Evolutionary conservation across 495 filamentous ascomycete genomes (phyloP).

Genomic region (Talaromyces proteolyticus): DNA sequence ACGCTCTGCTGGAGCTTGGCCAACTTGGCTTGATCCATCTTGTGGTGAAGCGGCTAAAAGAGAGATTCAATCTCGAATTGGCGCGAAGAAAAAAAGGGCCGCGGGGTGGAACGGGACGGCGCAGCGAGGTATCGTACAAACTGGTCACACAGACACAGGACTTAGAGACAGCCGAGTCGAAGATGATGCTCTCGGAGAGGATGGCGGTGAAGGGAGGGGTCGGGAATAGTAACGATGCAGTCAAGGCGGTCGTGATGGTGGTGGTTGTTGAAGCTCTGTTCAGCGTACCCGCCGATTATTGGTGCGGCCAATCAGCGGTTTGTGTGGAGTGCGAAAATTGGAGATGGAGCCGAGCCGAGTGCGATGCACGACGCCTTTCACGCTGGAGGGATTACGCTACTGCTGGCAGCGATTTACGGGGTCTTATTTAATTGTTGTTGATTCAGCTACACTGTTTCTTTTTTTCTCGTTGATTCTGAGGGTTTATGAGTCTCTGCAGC

Average conservation of each 20-base stretch:
- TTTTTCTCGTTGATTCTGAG: not conserved
- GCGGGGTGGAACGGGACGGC: not conserved
- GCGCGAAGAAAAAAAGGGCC: not conserved
- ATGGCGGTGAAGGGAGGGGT: too few species aligned
- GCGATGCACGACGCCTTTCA: too few species aligned
- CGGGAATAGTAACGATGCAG: not conserved
- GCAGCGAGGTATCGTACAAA: not conserved
- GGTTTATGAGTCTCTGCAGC: not conserved
- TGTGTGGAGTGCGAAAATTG: slow-evolving; percentile 14
- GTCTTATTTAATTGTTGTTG: too few species aligned
- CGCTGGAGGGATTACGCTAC: not conserved
- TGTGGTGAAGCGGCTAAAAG: slow-evolving; percentile 16
- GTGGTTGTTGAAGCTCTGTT: slow-evolving; percentile 10
- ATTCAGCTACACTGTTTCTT: too few species aligned
- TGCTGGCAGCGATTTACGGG: too few species aligned
- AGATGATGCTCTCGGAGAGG: too few species aligned
- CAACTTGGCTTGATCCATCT: slow-evolving; percentile 54
- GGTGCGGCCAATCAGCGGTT: slow-evolving; percentile 19
- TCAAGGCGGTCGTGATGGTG: slow-evolving; percentile 5
- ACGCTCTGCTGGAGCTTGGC: slow-evolving; percentile 50
- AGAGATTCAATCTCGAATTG: not conserved
- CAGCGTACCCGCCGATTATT: slow-evolving; percentile 18
- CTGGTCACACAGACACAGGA: not conserved
- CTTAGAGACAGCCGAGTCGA: not conserved
- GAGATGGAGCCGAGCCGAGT: slow-evolving; percentile 2